These are phyloP conservation scores for Gautieria morchelliformis DNA, from an alignment of 768 basidiomycete genomes.

Conservation along the genomic window DNA sequence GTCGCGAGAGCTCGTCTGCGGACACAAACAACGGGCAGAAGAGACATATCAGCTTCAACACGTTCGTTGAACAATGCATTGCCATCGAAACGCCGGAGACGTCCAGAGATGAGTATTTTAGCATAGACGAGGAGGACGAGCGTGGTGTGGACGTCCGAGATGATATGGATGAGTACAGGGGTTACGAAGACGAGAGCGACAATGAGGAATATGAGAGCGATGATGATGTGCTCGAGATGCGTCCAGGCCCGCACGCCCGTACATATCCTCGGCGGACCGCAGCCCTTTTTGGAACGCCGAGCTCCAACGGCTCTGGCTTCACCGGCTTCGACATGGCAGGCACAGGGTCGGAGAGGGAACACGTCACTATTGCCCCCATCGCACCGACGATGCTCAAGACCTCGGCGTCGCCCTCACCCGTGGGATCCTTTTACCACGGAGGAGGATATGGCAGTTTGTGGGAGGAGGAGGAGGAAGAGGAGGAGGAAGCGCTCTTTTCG, in stretches of 20 bases:
- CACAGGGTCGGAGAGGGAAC: conserved; percentile 33
- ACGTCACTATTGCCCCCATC: conserved; percentile 62
- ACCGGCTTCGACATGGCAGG: conserved; percentile 7
- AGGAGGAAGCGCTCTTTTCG: neutral
- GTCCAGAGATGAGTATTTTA: conserved; percentile 19
- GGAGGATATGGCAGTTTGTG: neutral
- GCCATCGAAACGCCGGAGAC: conserved; percentile 69
- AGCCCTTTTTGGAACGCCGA: conserved; percentile 4
- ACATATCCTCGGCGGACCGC: conserved; percentile 13
- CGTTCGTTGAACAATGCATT: conserved; percentile 94
- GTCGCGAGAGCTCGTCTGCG: conserved; percentile 1
- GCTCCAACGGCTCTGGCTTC: conserved; percentile 17
- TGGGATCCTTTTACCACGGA: neutral
- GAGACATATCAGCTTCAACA: conserved; percentile 95
- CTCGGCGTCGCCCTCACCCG: conserved; percentile 15
- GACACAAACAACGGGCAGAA: conserved; percentile 26
- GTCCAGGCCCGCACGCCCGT: conserved; percentile 9
- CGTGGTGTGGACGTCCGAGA: conserved; percentile 6
- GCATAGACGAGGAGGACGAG: conserved; percentile 19
- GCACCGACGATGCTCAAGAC: conserved; percentile 86
- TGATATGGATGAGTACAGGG: conserved; percentile 13
- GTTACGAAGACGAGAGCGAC: conserved; percentile 19
- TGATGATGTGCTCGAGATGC: conserved; percentile 9
- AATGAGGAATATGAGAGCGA: conserved; percentile 12
- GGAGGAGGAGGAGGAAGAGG: conserved; percentile 6